These are phyloP conservation scores for Curvularia verruculosa DNA, from an alignment of 2,329 filamentous ascomycete species.

Conservation along the genomic window DNA sequence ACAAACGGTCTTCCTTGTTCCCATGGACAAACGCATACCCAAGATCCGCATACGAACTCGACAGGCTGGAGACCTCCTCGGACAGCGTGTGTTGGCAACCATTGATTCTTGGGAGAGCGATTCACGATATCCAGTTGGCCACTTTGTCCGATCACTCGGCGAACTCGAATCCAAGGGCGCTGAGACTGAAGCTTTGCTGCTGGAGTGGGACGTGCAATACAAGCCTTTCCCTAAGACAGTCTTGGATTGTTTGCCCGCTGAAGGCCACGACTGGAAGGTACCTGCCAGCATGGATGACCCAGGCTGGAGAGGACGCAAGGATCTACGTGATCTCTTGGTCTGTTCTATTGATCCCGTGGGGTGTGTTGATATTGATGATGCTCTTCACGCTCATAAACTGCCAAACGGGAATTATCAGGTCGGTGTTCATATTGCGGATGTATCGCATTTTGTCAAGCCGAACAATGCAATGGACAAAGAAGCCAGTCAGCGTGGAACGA, in stretches of 20 bases:
- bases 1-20: constrained; percentile 91
- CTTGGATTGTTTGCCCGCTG: constrained; percentile 85
- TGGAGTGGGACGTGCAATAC: constrained; percentile 98
- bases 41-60: constrained; percentile 93
- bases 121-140: constrained; percentile 88
- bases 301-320: constrained; percentile 83
- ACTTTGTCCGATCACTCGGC: constrained; percentile 90
- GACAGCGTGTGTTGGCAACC: constrained; percentile 88
- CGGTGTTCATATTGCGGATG: constrained; percentile 97
- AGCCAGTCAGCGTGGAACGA: constrained; percentile 91
- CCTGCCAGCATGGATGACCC: constrained; percentile 78
- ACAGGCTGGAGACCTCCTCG: constrained; percentile 85
- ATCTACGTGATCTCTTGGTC: constrained; percentile 83
- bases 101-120: constrained; percentile 96
- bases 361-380: constrained; percentile 98
- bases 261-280: constrained; percentile 94
- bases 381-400: constrained; percentile 81
- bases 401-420: constrained; percentile 96
- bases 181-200: constrained; percentile 89
- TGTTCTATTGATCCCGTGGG: constrained; percentile 97
- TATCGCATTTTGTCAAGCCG: constrained; percentile 98
- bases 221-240: constrained; percentile 95
- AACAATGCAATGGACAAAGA: constrained; percentile 97
- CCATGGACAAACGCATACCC: constrained; percentile 97
- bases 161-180: constrained; percentile 97